Conservation (phyloP, 192 early-diverging fungal species). For the Coemansia pectinata region DNA sequence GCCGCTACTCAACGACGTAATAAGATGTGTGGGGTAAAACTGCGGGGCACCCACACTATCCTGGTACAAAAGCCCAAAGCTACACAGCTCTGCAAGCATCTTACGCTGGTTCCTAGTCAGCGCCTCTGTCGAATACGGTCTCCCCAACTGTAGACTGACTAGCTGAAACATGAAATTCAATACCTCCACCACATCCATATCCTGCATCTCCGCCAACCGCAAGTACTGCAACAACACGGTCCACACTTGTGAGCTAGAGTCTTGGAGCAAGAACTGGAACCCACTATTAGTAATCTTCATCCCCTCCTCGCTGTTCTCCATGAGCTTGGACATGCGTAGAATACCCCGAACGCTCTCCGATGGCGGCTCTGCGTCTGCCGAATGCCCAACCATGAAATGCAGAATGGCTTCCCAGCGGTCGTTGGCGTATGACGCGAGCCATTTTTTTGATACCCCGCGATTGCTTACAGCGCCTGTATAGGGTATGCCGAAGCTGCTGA, state of each 20-base stretch:
- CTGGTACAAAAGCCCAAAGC: slow-evolving; percentile 90
- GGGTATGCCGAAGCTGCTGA: slow-evolving; percentile 83
- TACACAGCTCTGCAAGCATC: slow-evolving; percentile 84
- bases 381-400: slow-evolving; percentile 91
- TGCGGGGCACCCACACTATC: slow-evolving; percentile 68
- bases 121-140: slow-evolving; percentile 83
- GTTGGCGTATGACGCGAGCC: slow-evolving; percentile 78
- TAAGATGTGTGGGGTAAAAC: slow-evolving; percentile 92
- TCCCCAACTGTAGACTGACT: slow-evolving; percentile 85
- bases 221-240: slow-evolving; percentile 92
- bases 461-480: slow-evolving; percentile 62
- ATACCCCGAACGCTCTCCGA: slow-evolving; percentile 72
- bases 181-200: slow-evolving; percentile 93
- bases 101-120: slow-evolving; percentile 81
- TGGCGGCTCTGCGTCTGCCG: slow-evolving; percentile 59
- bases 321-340: slow-evolving; percentile 74
- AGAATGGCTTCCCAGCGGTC: slow-evolving; percentile 90
- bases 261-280: slow-evolving; percentile 95
- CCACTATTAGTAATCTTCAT: slow-evolving; percentile 91
- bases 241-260: slow-evolving; percentile 95
- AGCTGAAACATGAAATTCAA: slow-evolving; percentile 94
- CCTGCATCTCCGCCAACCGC: slow-evolving; percentile 67
- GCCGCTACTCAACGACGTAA: slow-evolving; percentile 78
- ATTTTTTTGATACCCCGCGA: slow-evolving; percentile 64
- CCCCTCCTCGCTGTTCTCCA: slow-evolving; percentile 48